phyloP scores from a whole-genome alignment of 176 grass and related monocot species.

The Oryza punctata region DNA sequence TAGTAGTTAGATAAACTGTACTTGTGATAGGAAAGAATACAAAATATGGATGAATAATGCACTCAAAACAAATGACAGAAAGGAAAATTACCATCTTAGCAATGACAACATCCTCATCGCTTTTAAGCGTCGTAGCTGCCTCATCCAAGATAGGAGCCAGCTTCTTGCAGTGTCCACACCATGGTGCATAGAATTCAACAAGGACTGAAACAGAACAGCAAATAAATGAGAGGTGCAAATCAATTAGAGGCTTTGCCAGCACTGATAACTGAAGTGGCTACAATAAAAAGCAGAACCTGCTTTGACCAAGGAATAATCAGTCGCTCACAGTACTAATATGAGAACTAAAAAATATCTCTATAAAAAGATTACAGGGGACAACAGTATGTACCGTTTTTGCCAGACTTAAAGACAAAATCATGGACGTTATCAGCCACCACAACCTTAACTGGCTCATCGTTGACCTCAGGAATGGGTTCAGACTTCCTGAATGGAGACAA shows the following conservation, averaged over 20 bases:
- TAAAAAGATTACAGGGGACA: neutral
- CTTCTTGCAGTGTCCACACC: constrained; percentile 98
- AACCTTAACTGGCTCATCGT: constrained; percentile 83
- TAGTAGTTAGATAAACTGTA: neutral
- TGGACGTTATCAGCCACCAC: constrained; percentile 76
- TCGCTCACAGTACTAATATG: neutral
- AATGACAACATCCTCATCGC: constrained; percentile 78
- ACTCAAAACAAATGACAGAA: neutral
- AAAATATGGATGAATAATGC: neutral
- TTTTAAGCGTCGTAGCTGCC: constrained; percentile 70
- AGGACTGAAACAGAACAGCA: constrained; percentile 53
- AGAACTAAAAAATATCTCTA: neutral
- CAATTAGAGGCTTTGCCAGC: neutral
- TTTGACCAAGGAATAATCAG: neutral
- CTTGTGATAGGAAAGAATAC: neutral
- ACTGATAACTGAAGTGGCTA: neutral
- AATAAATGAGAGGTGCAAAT: neutral
- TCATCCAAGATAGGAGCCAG: constrained; percentile 78
- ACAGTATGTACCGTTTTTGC: constrained; percentile 72
- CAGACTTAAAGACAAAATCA: constrained; percentile 80
- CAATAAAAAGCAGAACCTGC: neutral
- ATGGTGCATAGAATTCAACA: constrained; percentile 96
- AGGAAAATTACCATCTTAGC: constrained; percentile 81
- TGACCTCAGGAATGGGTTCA: constrained; percentile 78
- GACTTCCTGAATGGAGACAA: constrained; percentile 80